Evolutionary conservation across 1,139 yeast species (phyloP), one percentile per base, ranked within the genome.

Genomic region (Taiozyma onychis): DNA sequence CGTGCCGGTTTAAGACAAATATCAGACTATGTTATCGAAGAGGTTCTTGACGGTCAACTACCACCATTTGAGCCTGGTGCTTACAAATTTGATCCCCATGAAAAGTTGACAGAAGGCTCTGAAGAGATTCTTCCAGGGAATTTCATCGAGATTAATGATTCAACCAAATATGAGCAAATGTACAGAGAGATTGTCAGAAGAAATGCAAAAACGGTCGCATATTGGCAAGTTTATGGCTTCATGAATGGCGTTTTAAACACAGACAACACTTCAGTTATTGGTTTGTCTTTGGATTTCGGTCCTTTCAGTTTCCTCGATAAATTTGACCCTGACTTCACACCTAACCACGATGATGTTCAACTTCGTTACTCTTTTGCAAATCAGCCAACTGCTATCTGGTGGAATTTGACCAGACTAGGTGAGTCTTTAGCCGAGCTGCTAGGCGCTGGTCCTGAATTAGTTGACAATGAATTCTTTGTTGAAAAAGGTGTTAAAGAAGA

Each of bases 171-270:
- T 66, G 91, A 85, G 55, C 75, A 77, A 55, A 73, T 93, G 71
- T 90, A 79, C 64, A 72, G 83, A 42, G 93, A 88, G 60, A 80
- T 85, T 6, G 80, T 86, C 1, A 69, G 76, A 16, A 68, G 90
- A 46, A 91, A 90, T 64, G 97, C 97, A 0, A 67, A 71, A 44
- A 78, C 89, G 27, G 84, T 89, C 1, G 97, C 96, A 1, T 74
- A 78, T 57, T 88, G 97, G 89, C 98, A 93, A 66, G 78, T 85
- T 0, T 91, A 90, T 66, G 98, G 97, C 3, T 90, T 91, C 62
- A 70, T 91, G 61, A 93, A 93, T 62, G 99, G 99, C 7, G 99
- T 93, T 3, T 72, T 93, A 53, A 93, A 93, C 64, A 91, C 98
- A 0, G 99, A 93, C 64, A 93, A 93, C 64, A 89, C 97, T 0